Conservation (phyloP, 2,329 filamentous ascomycete species). For the Rhynchosporium graminicola region DNA sequence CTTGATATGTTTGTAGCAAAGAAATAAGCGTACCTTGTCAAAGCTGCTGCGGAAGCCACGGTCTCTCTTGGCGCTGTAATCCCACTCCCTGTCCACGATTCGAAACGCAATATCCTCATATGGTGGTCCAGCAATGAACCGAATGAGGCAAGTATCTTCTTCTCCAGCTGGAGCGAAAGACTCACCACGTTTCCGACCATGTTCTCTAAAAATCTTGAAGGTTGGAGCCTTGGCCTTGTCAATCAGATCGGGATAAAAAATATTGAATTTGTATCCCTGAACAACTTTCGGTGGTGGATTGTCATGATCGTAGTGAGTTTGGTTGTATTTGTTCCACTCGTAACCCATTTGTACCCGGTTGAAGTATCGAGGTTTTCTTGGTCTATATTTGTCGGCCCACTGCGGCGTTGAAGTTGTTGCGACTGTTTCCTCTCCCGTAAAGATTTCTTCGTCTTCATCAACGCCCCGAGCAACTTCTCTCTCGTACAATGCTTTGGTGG, state of each 20-base stretch:
- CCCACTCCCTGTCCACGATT: slow-evolving; percentile 98
- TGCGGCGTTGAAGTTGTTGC: slow-evolving; percentile 63
- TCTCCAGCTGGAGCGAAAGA: slow-evolving; percentile 92
- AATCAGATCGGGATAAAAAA: slow-evolving; percentile 97
- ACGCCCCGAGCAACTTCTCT: slow-evolving; percentile 89
- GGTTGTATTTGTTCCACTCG: slow-evolving; percentile 99
- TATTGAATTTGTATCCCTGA: slow-evolving; percentile 99
- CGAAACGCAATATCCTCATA: slow-evolving; percentile 97
- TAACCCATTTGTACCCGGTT: slow-evolving; percentile 99
- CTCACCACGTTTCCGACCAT: slow-evolving; percentile 84
- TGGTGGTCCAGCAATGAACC: slow-evolving; percentile 91
- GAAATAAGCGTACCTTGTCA: slow-evolving; percentile 73
- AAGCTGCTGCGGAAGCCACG: slow-evolving; percentile 95
- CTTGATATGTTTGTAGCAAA: slow-evolving; percentile 19
- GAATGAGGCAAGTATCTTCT: slow-evolving; percentile 94
- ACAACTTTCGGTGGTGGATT: slow-evolving; percentile 98
- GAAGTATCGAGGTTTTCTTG: slow-evolving; percentile 94
- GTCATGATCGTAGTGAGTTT: slow-evolving; percentile 98
- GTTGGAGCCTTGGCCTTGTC: slow-evolving; percentile 94
- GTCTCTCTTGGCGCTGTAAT: slow-evolving; percentile 94
- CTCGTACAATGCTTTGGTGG: slow-evolving; percentile 87
- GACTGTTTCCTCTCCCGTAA: slow-evolving; percentile 84
- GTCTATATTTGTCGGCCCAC: slow-evolving; percentile 83
- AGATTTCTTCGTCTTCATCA: slow-evolving; percentile 93
- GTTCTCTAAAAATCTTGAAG: slow-evolving; percentile 92